A percentile compares a stretch with the other conserved stretches of the same genome.
phyloP scores from a whole-genome alignment of 306 rosid species.

The Rosa multiflora region DNA sequence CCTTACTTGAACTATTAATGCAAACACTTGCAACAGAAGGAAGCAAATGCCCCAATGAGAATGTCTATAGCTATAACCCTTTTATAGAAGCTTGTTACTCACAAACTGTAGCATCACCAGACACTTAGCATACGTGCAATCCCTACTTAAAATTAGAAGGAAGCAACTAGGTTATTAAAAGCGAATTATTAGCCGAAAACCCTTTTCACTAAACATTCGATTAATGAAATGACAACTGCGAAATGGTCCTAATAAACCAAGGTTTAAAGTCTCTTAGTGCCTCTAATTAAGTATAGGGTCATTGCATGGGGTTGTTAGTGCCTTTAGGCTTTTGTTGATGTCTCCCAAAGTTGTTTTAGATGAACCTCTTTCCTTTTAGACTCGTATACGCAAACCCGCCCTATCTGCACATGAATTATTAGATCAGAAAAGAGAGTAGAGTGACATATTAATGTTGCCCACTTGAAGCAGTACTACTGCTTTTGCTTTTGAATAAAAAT shows the following conservation, averaged over 20 bases:
- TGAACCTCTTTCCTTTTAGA: background rate
- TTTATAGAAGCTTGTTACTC: constrained; percentile 4
- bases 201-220: background rate
- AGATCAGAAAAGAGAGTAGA: background rate
- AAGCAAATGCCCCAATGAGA: constrained; percentile 6
- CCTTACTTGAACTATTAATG: background rate
- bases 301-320: constrained; percentile 15
- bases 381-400: constrained; percentile 15
- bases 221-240: background rate
- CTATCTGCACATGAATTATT: constrained; percentile 6
- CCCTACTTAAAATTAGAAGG: background rate
- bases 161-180: background rate
- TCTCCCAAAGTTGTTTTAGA: constrained; percentile 1
- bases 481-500: constrained; percentile 14
- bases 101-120: constrained; percentile 1
- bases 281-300: constrained; percentile 11
- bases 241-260: background rate
- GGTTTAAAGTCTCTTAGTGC: constrained; percentile 1
- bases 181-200: background rate
- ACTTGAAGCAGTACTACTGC: constrained; percentile 1
- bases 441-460: constrained; percentile 1
- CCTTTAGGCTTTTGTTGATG: background rate
- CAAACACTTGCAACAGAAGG: background rate
- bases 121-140: background rate
- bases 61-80: background rate